A percentile compares a stretch with the other conserved stretches of the same genome.
Conservation (phyloP, 2,329 filamentous ascomycete genomes). For the Sphaceloma murrayae region DNA sequence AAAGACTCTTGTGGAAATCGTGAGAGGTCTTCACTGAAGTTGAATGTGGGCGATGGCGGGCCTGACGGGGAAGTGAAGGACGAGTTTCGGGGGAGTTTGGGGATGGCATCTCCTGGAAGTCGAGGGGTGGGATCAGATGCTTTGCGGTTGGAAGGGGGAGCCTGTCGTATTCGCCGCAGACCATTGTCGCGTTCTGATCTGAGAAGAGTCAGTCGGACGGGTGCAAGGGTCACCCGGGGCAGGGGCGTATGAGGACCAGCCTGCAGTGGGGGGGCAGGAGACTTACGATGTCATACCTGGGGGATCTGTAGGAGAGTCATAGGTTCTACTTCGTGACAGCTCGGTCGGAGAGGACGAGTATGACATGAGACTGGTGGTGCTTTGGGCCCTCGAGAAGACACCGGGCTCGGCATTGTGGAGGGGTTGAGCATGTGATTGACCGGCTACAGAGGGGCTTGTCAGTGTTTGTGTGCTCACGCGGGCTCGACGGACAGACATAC, state of each 20-base stretch:
- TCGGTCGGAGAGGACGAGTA: constrained; percentile 16
- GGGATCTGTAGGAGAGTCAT: constrained; percentile 12
- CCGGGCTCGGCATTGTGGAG: constrained; percentile 8
- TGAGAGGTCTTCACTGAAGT: constrained; percentile 76
- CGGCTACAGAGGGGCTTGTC: constrained; percentile 10
- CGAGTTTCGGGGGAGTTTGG: constrained; percentile 60
- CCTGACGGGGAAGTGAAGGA: constrained; percentile 46
- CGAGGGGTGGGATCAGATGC: constrained; percentile 43
- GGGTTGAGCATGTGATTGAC: constrained; percentile 15
- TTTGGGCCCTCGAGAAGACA: constrained; percentile 15
- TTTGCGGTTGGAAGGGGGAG: constrained; percentile 48
- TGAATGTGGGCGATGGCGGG: constrained; percentile 57
- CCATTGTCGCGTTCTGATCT: constrained; percentile 42
- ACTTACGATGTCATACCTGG: constrained; percentile 14
- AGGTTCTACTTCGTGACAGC: constrained; percentile 15
- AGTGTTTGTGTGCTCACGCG: background rate
- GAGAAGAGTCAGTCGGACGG: no score
- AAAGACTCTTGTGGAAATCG: constrained; percentile 92
- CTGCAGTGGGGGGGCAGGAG: no score
- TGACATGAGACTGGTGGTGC: constrained; percentile 14
- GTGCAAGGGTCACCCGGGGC: no score
- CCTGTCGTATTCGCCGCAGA: constrained; percentile 85
- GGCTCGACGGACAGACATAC: background rate
- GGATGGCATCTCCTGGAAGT: constrained; percentile 66
- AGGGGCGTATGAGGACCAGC: no score